Evolutionary conservation across 108 stramenopile species (phyloP).

Genomic region (Pseudonitzschia multiseries): DNA sequence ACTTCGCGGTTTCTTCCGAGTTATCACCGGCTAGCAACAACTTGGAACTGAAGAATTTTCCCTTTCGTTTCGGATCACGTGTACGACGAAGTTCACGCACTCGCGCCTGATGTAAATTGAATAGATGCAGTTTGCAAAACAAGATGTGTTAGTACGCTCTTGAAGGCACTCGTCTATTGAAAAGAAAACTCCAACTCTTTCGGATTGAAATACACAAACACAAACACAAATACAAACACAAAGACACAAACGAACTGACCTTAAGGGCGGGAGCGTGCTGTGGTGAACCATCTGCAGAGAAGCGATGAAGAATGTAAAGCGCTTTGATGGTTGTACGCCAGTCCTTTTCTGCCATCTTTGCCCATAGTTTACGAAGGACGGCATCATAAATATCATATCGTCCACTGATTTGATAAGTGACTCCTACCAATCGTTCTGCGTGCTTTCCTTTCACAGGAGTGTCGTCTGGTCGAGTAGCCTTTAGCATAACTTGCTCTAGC

Average conservation of each 20-base stretch:
- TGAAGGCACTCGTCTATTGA: too few relatives aligned
- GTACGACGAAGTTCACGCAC: conserved; percentile 86
- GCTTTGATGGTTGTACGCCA: conserved; percentile 85
- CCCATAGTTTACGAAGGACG: conserved; percentile 87
- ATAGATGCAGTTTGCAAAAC: not conserved
- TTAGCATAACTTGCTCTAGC: conserved; percentile 91
- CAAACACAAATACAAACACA: not conserved
- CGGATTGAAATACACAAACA: too few relatives aligned
- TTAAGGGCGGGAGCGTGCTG: conserved; percentile 85
- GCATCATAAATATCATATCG: conserved; percentile 91
- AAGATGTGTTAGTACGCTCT: too few relatives aligned
- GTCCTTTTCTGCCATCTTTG: conserved; percentile 91
- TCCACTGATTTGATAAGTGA: conserved; percentile 88
- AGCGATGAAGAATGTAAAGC: conserved; percentile 87
- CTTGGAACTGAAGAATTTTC: conserved; percentile 86
- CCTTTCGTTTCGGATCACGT: conserved; percentile 84
- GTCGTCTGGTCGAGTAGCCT: conserved; percentile 86
- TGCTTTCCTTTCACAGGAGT: conserved; percentile 89
- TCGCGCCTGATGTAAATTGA: conserved; percentile 38
- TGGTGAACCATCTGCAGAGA: conserved; percentile 81
- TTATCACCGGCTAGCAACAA: conserved; percentile 68
- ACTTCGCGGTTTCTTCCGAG: conserved; percentile 62
- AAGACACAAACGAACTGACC: conserved; percentile 21
- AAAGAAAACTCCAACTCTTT: too few relatives aligned
- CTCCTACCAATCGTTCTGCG: conserved; percentile 84